These are phyloP conservation scores for Polyporus arcularius DNA, from an alignment of 768 basidiomycete species.

Conservation along the genomic window DNA sequence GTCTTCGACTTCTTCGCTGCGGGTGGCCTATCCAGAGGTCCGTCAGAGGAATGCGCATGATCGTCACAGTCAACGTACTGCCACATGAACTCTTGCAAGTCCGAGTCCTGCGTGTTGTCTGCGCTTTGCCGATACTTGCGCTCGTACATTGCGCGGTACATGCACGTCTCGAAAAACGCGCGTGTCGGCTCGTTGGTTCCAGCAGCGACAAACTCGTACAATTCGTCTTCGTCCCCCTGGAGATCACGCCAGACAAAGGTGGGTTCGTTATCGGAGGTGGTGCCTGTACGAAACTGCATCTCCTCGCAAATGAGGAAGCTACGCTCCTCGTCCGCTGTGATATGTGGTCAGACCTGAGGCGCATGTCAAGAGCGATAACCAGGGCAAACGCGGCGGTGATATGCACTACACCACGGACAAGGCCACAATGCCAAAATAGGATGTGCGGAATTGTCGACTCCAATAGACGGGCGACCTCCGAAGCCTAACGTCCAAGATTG, in stretches of 20 bases:
- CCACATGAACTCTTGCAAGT: conserved; percentile 81
- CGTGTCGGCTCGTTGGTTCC: conserved; percentile 78
- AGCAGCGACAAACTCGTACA: conserved; percentile 86
- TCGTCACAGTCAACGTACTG: conserved; percentile 50
- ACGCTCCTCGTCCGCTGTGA: conserved; percentile 87
- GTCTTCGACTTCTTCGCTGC: conserved; percentile 27
- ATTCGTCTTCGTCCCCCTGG: conserved; percentile 87
- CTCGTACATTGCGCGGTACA: conserved; percentile 97
- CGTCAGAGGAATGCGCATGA: no score
- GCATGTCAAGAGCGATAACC: conserved; percentile 7
- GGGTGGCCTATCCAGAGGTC: conserved; percentile 9
- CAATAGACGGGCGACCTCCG: no score
- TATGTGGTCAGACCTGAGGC: background rate
- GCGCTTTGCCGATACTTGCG: conserved; percentile 80
- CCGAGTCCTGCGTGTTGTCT: conserved; percentile 63
- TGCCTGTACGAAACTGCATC: conserved; percentile 80
- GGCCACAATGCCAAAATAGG: no score
- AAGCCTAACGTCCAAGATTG: no score
- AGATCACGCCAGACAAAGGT: conserved; percentile 92
- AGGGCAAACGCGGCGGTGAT: background rate
- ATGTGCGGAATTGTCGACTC: background rate
- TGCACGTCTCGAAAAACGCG: conserved; percentile 89
- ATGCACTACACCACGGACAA: background rate
- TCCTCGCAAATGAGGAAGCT: conserved; percentile 90
- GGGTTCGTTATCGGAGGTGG: conserved; percentile 66